Evolutionary conservation across 129 eudicot species (phyloP), one percentile per base, ranked within the genome.

Genomic region (Heracleum sosnowskyi): DNA sequence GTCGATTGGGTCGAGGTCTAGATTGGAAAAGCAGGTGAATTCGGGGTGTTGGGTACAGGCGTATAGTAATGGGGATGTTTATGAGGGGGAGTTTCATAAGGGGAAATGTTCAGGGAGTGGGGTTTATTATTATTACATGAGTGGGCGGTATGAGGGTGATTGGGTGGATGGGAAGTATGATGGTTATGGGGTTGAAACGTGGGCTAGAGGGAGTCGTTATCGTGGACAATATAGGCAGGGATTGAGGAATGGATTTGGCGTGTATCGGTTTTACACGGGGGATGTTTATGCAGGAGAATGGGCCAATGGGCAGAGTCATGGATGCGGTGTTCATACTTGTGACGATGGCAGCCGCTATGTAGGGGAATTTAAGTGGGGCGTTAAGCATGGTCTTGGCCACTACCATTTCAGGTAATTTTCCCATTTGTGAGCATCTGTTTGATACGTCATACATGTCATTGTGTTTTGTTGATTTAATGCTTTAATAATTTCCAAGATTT

Each of bases 101-200:
- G 98, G 98, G 0, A 91, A 92, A 77, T 91, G 98, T 81, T 87
- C 94, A 7, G 98, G 98, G 2, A 88, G 96, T 79, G 98, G 98
- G 74, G 98, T 95, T 78, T 95, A 95, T 77, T 95, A 95, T 45
- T 95, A 95, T 75, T 87, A 87, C 76, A 91, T 90, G 94, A 91
- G 97, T 88, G 98, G 98, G 63, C 87, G 98, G 80, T 95, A 90
- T 69, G 98, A 95, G 79, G 98, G 98, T 34, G 97, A 95, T 86
- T 95, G 98, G 98, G 86, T 95, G 46, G 98, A 95, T 74, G 98
- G 98, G 68, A 95, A 92, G 76, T 95, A 95, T 68, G 98, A 95
- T 78, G 98, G 98, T 4, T 88, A 88, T 78, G 97, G 98, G 18
- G 90, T 95, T 41, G 98, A 95, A 47, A 95, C 98, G 0, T 95